Evolutionary conservation across 1,284 basidiomycete genomes (phyloP), one percentile per base, ranked within the genome.

Genomic region (Marasmius fiardii): DNA sequence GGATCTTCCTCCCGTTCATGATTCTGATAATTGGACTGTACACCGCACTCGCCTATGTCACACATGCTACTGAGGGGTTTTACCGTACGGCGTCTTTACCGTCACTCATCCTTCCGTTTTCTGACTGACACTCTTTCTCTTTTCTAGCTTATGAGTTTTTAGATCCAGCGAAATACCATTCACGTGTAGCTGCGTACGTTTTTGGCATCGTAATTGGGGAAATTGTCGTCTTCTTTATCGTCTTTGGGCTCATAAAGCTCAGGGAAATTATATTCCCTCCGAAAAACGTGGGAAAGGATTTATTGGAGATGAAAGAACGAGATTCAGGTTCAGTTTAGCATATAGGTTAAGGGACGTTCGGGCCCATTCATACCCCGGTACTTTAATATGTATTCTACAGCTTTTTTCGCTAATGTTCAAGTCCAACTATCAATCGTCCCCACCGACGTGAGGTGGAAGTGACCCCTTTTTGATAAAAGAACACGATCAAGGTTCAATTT

Each of bases 1-100:
- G 84, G 84, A 64, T 73, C 34, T 73, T 79, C 54, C 66, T 86
- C 3, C 67, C 74, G 3, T 65, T 76, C 44, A 68, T 78, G 43
- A 54, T 86, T 23, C 8, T 84, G 18, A 56, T 84, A 33, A 74
- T 90, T n/a, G 81, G 61, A 0, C 63, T 70, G 12, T 90, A 90
- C 63, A 68, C 90, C 26, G 86, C 77, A 12, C 71, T 90, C 1
- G 86, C 85, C 10, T 89, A 88, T 63, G 74, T 89, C 53, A 86
- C 83, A 0, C 61, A 75, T 51, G 78, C 71, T 0, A 79, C 79
- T 0, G 82, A 86, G 63, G 78, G 79, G 1, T 79, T 85, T 63
- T 89, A 88, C 65, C 68, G 86, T 88, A 60, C 57, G 83, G 78
- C 21, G 4, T 33, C 4, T 43, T 14, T 23, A 26, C 51, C 24